Base-by-base conservation (phyloP, 1,284 basidiomycete genomes). In the Phellinidium pouzarii region DNA sequence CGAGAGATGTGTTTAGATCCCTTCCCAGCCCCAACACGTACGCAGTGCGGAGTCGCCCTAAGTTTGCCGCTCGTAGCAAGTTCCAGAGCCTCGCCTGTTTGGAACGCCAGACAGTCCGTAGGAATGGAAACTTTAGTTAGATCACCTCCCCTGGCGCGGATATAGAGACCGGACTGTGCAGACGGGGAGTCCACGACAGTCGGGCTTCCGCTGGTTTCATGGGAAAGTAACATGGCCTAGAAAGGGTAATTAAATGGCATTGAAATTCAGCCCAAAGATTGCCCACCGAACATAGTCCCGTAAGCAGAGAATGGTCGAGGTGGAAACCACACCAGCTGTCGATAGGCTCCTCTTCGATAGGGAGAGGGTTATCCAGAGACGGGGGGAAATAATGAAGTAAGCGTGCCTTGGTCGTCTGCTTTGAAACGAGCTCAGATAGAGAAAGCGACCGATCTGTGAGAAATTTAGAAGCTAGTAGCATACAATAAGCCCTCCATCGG, bases 51-150 rank as follows among this genome's bases (percentile, higher is more conserved):
- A 0, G 93, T 96, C 0, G 93, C 93, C 42, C 83, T 78, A 17
- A 96, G 71, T 55, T 73, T 77, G 9, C 81, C 80, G 17, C 75
- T 80, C 1, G 92, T 94, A 11, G 93, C 84, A 26, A 96, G 73
- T 66, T 94, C 83, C 25, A 97, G 78, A 12, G 93, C 90, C 69
- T 96, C 91, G 6, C 93, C 93, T 0, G 91, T 95, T 67, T 97
- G 93, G 68, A 96, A 94, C 1, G 93, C 93, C 54, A 91, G 69
- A 63, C 82, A 87, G 62, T 89, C 80, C 14, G 72, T 62, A 2
- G 94, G 93, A 57, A 97, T 95, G 1, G 80, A 73, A 11, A 94
- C 90, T 65, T 91, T 93, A 14, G 81, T 82, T 19, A 88, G 68
- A 25, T 79, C 71, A 1, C 84, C 82, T 5, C 83, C 86, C 41